Evolutionary conservation across 169 alveolate species (phyloP).

Genomic region (Toxoplasma gondii): DNA sequence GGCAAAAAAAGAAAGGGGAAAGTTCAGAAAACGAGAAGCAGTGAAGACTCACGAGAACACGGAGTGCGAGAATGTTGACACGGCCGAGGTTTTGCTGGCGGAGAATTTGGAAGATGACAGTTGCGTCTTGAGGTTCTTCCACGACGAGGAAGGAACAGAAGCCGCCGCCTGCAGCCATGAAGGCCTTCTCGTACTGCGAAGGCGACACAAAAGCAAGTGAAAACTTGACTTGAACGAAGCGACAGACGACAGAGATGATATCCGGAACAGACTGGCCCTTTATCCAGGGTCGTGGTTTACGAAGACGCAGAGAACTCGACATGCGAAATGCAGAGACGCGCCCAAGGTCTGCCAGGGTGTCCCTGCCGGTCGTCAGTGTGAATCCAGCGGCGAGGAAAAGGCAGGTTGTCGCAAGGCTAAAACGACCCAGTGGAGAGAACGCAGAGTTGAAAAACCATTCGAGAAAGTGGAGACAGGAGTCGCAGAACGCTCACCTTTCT

Average conservation of each 20-base stretch:
- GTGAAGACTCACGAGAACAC: conserved; percentile 23
- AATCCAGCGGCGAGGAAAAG: no score
- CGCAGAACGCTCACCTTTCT: neutral
- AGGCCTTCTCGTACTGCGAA: conserved; percentile 58
- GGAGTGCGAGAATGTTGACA: conserved; percentile 34
- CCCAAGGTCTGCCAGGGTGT: no score
- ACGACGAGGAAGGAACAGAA: conserved; percentile 50
- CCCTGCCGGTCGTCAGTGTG: no score
- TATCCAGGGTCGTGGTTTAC: no score
- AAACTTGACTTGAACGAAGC: neutral
- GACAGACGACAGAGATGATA: no score
- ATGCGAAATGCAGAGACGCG: no score
- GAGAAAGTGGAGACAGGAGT: no score
- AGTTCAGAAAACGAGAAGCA: neutral
- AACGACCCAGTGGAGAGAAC: no score
- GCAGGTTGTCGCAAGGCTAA: no score
- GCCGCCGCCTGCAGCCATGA: conserved; percentile 58
- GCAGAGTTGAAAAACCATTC: no score
- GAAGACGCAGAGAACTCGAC: no score
- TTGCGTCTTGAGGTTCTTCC: conserved; percentile 45
- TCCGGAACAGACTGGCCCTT: no score
- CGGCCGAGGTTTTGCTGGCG: conserved; percentile 45
- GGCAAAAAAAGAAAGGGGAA: neutral
- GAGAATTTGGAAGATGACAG: conserved; percentile 7
- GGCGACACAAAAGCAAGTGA: neutral